A percentile compares a stretch with the other conserved stretches of the same genome.
These are phyloP conservation scores for Eucalyptus brandiana DNA, from an alignment of 345 rosid genomes.

Conservation along the genomic window DNA sequence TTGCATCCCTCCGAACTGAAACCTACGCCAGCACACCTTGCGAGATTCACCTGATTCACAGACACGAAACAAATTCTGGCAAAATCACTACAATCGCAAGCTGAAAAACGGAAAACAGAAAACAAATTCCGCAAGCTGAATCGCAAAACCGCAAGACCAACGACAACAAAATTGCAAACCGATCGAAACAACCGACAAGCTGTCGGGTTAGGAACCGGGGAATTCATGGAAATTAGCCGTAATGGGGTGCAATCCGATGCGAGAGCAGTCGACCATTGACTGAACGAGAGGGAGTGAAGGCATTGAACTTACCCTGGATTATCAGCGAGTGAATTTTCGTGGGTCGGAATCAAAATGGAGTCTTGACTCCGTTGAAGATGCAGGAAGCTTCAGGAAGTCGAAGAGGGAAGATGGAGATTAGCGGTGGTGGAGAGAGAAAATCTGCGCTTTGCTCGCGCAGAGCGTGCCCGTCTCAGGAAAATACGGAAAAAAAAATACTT, in stretches of 20 bases:
- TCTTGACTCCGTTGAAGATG: background rate
- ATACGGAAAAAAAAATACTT: background rate
- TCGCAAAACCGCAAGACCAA: background rate
- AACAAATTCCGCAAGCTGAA: background rate
- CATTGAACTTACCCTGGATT: background rate
- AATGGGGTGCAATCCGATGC: background rate
- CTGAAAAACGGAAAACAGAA: background rate
- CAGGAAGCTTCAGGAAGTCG: background rate
- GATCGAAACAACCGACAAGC: background rate
- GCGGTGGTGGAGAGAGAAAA: constrained; percentile 6
- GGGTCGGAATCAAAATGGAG: background rate
- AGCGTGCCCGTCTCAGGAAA: background rate
- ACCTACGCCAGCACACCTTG: background rate
- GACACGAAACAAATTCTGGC: background rate
- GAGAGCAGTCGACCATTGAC: background rate
- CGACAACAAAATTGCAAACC: background rate
- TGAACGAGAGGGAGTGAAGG: background rate
- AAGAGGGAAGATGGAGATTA: background rate
- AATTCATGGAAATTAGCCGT: background rate
- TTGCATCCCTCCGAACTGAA: background rate
- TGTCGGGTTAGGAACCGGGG: background rate
- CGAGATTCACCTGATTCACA: background rate
- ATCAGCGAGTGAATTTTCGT: background rate
- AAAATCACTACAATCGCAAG: background rate
- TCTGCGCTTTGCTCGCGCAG: background rate